Conservation (phyloP, 495 filamentous ascomycete genomes). For the Alectoria sarmentosa region DNA sequence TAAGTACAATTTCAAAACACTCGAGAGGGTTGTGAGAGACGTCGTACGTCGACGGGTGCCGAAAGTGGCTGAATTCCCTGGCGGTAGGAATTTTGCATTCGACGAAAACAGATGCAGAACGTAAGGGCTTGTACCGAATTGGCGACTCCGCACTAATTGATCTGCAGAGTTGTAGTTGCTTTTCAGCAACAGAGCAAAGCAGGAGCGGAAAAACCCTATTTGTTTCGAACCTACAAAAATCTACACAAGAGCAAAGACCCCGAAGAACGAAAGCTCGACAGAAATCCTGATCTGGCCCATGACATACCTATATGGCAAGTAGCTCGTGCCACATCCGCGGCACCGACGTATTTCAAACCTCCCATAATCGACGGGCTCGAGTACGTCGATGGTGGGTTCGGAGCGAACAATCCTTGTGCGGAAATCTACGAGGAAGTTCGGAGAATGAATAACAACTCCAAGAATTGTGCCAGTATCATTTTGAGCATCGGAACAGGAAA, state of each 20-base stretch:
- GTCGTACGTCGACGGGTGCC: conserved; percentile 22
- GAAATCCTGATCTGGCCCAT: conserved; percentile 25
- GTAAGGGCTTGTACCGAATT: not conserved
- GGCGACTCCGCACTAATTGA: not conserved
- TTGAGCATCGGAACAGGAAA: conserved; percentile 32
- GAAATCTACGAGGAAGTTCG: conserved; percentile 27
- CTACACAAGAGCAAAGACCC: conserved; percentile 6
- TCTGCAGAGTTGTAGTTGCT: conserved; percentile 11
- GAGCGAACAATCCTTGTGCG: conserved; percentile 29
- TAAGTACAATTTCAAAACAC: conserved; percentile 22
- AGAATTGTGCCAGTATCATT: conserved; percentile 18
- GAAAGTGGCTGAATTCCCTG: conserved; percentile 20
- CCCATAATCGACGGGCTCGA: conserved; percentile 22
- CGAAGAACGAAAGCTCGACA: conserved; percentile 7
- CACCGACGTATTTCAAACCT: conserved; percentile 44
- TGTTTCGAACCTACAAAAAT: conserved; percentile 24
- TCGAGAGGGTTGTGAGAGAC: conserved; percentile 22
- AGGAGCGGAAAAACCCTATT: conserved; percentile 13
- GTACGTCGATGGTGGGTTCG: conserved; percentile 28
- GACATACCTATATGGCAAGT: conserved; percentile 43
- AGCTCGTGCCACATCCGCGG: conserved; percentile 46
- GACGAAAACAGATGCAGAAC: conserved; percentile 32
- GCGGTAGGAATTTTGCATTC: conserved; percentile 23
- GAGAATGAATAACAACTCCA: conserved; percentile 19
- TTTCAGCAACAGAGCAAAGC: conserved; percentile 13